Conservation (phyloP, 208 protist genomes). For the Leptomonas pyrrhocoris region DNA sequence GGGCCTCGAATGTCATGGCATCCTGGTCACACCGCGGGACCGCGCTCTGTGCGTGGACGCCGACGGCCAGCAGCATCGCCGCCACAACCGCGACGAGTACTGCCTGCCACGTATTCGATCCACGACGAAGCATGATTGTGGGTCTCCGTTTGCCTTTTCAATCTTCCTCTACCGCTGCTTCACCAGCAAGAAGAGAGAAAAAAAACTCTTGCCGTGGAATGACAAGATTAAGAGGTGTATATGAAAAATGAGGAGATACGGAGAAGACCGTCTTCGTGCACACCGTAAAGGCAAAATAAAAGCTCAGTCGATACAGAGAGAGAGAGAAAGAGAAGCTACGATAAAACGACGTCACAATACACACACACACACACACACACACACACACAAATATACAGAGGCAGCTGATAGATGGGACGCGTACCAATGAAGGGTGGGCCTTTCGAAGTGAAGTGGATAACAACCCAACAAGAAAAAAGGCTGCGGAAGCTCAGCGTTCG, state of each 20-base stretch:
- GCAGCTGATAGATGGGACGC: background rate
- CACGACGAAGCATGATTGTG: background rate
- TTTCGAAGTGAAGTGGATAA: no score
- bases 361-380: no score
- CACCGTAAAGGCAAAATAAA: background rate
- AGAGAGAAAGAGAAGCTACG: background rate
- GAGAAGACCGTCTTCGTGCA: no score
- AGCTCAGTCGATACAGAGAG: background rate
- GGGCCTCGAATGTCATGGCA: background rate
- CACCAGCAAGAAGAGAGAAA: no score
- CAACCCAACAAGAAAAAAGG: no score
- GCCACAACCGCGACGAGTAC: slow-evolving; percentile 11
- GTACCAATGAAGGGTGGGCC: background rate
- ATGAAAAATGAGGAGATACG: no score
- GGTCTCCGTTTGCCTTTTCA: background rate
- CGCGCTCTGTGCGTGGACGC: slow-evolving; percentile 13
- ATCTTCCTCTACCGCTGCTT: no score
- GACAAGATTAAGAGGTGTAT: no score
- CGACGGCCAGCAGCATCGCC: slow-evolving; percentile 11
- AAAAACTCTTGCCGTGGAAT: no score
- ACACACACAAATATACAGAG: background rate
- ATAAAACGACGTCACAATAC: background rate
- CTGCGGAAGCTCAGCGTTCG: no score
- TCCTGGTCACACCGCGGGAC: slow-evolving; percentile 27
- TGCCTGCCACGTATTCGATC: background rate